phyloP scores from a whole-genome alignment of 257 asterid genomes.

The Handroanthus guayacan region DNA sequence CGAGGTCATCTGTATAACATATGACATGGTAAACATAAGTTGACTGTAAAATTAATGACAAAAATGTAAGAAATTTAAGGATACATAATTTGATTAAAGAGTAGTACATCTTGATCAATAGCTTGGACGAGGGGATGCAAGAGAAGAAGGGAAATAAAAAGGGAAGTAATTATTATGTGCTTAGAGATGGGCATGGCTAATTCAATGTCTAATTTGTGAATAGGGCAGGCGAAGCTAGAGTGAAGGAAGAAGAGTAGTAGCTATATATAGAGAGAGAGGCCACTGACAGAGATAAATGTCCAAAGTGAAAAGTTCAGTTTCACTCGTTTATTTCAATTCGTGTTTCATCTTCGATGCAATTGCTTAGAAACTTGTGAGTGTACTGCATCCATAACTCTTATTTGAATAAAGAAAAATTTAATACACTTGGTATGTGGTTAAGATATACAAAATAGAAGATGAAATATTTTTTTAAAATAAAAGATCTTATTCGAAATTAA shows the following conservation, averaged over 20 bases:
- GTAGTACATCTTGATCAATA: constrained; percentile 27
- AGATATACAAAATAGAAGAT: too few relatives aligned
- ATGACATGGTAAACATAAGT: too few relatives aligned
- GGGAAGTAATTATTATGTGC: constrained; percentile 8
- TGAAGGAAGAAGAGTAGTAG: background rate
- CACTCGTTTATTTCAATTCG: too few relatives aligned
- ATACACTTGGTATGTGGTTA: too few relatives aligned
- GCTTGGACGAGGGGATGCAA: constrained; percentile 22
- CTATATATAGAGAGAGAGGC: background rate
- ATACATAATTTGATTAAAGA: background rate
- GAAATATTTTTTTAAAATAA: too few relatives aligned
- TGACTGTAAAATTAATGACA: background rate
- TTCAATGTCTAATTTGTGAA: background rate
- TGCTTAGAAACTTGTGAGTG: too few relatives aligned
- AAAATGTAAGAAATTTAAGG: background rate
- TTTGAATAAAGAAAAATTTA: too few relatives aligned
- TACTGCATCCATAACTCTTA: too few relatives aligned
- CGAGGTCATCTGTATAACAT: constrained; percentile 6
- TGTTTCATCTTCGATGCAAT: background rate
- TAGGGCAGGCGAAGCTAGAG: background rate
- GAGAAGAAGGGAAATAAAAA: constrained; percentile 26
- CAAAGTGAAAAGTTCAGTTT: background rate
- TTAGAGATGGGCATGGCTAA: constrained; percentile 7
- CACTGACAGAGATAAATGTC: background rate
- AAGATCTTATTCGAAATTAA: too few relatives aligned